Base-by-base conservation (phyloP, 1,284 basidiomycete genomes). In the Trametes versicolor region DNA sequence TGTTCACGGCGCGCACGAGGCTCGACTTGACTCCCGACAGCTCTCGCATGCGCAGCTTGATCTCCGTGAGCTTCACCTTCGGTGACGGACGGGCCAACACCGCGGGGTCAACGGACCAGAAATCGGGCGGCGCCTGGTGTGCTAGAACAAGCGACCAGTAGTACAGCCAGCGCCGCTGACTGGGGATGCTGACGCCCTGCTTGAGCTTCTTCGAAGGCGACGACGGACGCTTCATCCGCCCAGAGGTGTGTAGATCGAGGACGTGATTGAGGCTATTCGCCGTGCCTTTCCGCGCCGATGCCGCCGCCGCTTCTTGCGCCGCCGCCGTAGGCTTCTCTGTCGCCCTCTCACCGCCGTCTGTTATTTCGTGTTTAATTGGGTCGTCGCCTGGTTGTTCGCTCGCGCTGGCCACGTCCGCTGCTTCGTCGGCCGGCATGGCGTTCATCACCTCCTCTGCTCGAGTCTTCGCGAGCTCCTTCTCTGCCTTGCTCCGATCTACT, bases 111-210 rank as follows among this genome's bases (percentile, higher is more conserved):
- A 69, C 54, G 0, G 75, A 64, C 83, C 84, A 88, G 65, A 89
- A 76, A 47, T 81, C 78, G 1, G 74, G 66, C 4, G 89, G 89
- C 0, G 81, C 86, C 55, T 84, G 82, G 51, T 83, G 79, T 1
- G 84, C 79, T 34, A 93, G 80, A n/a, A 91, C 70, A 6, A 88
- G 80, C 2, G 89, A 86, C 91, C 90, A 93, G 72, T 93, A 93
- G 68, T 85, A 83, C 15, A 93, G 77, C 83, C 88, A 93, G 15
- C 91, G 84, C 6, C 86, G 82, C 74, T 93, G 92, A 65, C 88
- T 90, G 0, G 91, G 90, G 67, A 93, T 92, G 69, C 88, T 92
- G 41, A 93, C 89, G 19, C 91, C 91, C 73, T 86, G 87, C 71
- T 85, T 87, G 23, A 74, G 70, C 67, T 86, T 87, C 64, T 79